phyloP scores from a whole-genome alignment of 169 alveolate genomes.

The Plasmodium inui region DNA sequence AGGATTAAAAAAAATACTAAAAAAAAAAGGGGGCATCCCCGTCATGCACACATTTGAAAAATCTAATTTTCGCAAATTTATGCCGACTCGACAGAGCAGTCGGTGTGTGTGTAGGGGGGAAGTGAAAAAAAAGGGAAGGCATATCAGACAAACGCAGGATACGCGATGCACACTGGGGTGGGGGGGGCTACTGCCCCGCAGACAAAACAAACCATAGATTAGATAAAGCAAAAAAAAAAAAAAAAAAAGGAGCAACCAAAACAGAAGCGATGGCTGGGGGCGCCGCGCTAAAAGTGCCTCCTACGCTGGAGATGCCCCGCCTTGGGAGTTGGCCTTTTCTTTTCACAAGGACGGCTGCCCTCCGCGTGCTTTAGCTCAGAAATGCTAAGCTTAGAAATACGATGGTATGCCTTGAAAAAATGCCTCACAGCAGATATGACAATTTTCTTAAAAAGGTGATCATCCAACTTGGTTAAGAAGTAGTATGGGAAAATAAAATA shows the following conservation, averaged over 20 bases:
- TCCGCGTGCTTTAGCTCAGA: not conserved
- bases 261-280: not conserved
- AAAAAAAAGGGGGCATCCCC: not conserved
- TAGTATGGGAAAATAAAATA: conserved; percentile 57
- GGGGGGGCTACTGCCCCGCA: not conserved
- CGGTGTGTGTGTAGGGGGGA: not conserved
- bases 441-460: conserved; percentile 38
- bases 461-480: conserved; percentile 54
- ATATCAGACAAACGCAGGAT: not conserved
- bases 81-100: not conserved
- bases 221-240: too few relatives aligned
- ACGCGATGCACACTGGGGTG: not conserved
- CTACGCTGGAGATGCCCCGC: not conserved
- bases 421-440: conserved; percentile 17
- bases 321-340: not conserved
- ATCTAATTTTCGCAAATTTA: not conserved
- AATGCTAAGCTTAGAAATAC: conserved; percentile 1
- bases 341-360: not conserved
- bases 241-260: not conserved
- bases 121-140: not conserved
- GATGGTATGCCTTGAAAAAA: conserved; percentile 43
- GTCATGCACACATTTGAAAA: not conserved
- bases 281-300: not conserved
- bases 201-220: not conserved
- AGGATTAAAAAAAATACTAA: not conserved